Conservation (phyloP, 2,329 filamentous ascomycete species). For the Trichoderma sp. region DNA sequence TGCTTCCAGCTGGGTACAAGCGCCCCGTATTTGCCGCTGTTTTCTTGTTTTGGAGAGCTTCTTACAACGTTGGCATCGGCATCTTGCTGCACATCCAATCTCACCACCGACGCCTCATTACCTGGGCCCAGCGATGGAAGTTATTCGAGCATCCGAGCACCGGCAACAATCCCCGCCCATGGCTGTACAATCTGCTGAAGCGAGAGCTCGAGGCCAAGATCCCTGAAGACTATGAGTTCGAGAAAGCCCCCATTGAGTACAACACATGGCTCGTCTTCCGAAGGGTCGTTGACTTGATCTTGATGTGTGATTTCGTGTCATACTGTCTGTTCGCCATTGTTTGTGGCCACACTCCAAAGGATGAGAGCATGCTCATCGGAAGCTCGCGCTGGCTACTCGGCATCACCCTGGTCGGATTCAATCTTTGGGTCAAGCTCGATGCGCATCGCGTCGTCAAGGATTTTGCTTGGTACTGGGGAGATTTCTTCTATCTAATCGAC, state of each 20-base stretch:
- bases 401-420: conserved; percentile 80
- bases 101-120: conserved; percentile 77
- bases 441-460: conserved; percentile 97
- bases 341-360: conserved; percentile 70
- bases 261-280: conserved; percentile 98
- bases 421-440: conserved; percentile 97
- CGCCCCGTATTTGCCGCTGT: conserved; percentile 75
- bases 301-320: conserved; percentile 98
- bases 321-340: conserved; percentile 95
- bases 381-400: conserved; percentile 75
- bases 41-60: conserved; percentile 88
- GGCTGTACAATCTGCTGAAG: conserved; percentile 80
- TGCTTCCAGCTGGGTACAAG: conserved; percentile 66
- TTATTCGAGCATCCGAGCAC: conserved; percentile 81
- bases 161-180: conserved; percentile 79
- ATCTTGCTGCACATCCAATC: conserved; percentile 87
- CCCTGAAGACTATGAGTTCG: conserved; percentile 87
- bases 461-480: conserved; percentile 99
- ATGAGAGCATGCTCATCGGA: conserved; percentile 68
- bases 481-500: conserved; percentile 98
- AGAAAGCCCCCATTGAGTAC: conserved; percentile 92
- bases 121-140: conserved; percentile 80
- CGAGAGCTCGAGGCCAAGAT: conserved; percentile 93
- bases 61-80: conserved; percentile 93
- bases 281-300: conserved; percentile 88